Base-by-base conservation (phyloP, 768 basidiomycete species). In the Xerocomus spinulosus region DNA sequence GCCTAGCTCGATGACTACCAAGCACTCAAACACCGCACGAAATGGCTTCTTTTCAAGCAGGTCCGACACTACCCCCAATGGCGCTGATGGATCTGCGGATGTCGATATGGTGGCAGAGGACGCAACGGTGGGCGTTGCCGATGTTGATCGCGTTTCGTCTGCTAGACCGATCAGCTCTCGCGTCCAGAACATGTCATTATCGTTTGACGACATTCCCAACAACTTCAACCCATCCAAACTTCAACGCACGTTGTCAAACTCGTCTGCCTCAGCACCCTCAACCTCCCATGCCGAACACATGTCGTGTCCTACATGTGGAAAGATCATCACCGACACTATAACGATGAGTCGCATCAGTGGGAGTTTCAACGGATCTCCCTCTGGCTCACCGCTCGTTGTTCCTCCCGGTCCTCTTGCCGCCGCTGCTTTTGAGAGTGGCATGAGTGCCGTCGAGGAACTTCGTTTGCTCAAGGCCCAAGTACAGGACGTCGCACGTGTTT, bases 401-500 rank as follows among this genome's bases (percentile, higher is more conserved):
- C 72, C 77, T 17, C 75, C 76, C 30, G 81, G 82, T 61, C 77
- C 79, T 20, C 71, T 81, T 36, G 76, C 75, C 32, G 70, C 72
- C 14, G 79, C 80, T 2, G 78, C 79, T 4, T 74, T 73, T 46
- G 79, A 81, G 63, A 75, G 75, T 52, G 80, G 79, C 41, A 75
- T 83, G 74, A 80, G 78, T 49, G 81, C 81, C n/a, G 79, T 83
- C 12, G 82, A 88, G 63, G 88, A 92, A 68, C 75, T 92, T 28
- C 78, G 77, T 55, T 66, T 90, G 29, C 77, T 92, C 49, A 88
- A 88, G 65, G 85, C 87, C 18, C 90, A 92, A 69, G 87, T 92
- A 0, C 85, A 89, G 69, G 74, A 89, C 56, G 85, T 88, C 38
- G 85, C 85, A 17, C 72, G 86, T 25, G 87, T 89, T 28, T 89